phyloP scores from a whole-genome alignment of 306 rosid species.

The Trichosanthes cucumerina region DNA sequence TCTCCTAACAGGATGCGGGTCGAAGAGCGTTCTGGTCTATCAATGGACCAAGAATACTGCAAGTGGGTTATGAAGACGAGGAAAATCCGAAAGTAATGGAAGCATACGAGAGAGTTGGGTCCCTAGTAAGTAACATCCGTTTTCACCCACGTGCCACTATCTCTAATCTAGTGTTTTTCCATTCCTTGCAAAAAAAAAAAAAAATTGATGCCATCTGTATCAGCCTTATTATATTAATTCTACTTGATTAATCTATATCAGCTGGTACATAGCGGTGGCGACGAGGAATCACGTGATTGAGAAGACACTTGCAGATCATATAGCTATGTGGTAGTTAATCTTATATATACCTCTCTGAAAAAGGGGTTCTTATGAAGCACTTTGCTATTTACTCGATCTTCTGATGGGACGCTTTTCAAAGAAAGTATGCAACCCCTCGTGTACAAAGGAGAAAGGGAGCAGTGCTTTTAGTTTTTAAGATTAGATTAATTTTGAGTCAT shows the following conservation, averaged over 20 bases:
- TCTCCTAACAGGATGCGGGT: conserved; percentile 59
- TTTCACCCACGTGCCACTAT: background rate
- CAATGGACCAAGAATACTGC: conserved; percentile 85
- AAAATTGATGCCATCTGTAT: background rate
- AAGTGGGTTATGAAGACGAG: conserved; percentile 84
- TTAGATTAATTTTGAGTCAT: background rate
- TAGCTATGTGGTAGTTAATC: background rate
- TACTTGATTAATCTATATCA: conserved; percentile 25
- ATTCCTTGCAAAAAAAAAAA: background rate
- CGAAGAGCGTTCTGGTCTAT: conserved; percentile 89
- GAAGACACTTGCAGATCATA: background rate
- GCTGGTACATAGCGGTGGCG: conserved; percentile 49
- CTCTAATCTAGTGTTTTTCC: conserved; percentile 1
- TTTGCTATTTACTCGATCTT: background rate
- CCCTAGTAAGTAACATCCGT: conserved; percentile 47
- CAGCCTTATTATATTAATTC: background rate
- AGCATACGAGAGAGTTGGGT: conserved; percentile 85
- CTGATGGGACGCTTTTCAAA: background rate
- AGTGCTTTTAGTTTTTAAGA: background rate
- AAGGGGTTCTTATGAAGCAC: background rate
- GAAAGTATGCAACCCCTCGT: background rate
- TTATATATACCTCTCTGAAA: background rate
- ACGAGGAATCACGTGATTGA: conserved; percentile 30
- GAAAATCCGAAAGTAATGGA: conserved; percentile 82
- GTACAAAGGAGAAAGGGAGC: background rate